Conservation (phyloP, 1,284 basidiomycete species). For the Apiotrichum montevideense region DNA sequence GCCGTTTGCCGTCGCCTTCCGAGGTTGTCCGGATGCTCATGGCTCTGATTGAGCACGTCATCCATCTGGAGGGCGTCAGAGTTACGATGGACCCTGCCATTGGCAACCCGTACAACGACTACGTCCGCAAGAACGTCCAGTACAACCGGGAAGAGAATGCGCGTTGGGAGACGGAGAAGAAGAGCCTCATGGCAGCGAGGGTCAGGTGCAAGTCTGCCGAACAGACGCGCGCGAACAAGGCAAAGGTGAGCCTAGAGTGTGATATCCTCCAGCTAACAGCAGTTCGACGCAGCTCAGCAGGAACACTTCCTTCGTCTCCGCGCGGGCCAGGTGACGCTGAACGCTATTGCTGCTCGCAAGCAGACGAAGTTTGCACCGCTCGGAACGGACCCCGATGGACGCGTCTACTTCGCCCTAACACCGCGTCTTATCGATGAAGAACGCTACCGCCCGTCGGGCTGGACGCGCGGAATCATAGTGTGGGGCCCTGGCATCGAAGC, state of each 20-base stretch:
- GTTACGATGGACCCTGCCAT: conserved; percentile 21
- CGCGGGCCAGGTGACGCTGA: conserved; percentile 23
- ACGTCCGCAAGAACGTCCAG: conserved; percentile 5
- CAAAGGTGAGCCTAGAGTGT: conserved; percentile 16
- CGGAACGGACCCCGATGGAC: conserved; percentile 32
- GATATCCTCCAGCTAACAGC: not conserved
- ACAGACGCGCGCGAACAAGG: conserved; percentile 25
- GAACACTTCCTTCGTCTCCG: conserved; percentile 20
- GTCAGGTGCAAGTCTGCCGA: conserved; percentile 25
- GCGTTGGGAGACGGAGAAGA: conserved; percentile 32
- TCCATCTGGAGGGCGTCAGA: conserved; percentile 18
- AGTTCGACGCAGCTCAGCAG: conserved; percentile 13
- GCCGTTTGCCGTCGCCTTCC: conserved; percentile 25
- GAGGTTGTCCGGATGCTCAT: conserved; percentile 42
- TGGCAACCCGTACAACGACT: conserved; percentile 18
- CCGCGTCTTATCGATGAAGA: conserved; percentile 29
- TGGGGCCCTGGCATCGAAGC: conserved; percentile 28
- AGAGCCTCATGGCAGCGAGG: conserved; percentile 25
- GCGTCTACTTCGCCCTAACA: conserved; percentile 32
- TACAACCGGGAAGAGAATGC: conserved; percentile 17
- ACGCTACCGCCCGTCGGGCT: conserved; percentile 27
- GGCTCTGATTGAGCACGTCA: conserved; percentile 25
- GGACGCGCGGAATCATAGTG: conserved; percentile 35
- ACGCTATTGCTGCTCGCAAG: conserved; percentile 15
- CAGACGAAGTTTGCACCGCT: conserved; percentile 28